Evolutionary conservation across 2,329 filamentous ascomycete genomes (phyloP).

Genomic region (Exutisphaerella laricina): DNA sequence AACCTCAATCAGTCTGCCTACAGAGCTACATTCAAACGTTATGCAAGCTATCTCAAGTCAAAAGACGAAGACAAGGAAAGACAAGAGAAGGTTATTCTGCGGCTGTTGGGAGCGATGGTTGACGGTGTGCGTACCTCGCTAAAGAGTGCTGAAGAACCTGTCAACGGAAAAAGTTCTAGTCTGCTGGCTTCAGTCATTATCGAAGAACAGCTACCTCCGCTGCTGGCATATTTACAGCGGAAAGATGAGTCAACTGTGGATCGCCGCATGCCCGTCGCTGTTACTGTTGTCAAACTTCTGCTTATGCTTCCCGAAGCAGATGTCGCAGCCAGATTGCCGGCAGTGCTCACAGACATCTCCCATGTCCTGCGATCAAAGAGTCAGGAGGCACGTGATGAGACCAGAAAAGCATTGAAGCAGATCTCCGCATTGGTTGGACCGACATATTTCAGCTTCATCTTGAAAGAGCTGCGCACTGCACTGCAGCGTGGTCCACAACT

Average conservation of each 20-base stretch:
- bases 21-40: constrained; percentile 74
- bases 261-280: constrained; percentile 80
- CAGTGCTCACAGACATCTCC: constrained; percentile 84
- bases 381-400: constrained; percentile 84
- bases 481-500: constrained; percentile 84
- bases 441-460: constrained; percentile 80
- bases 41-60: constrained; percentile 72
- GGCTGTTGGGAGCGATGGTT: constrained; percentile 72
- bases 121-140: constrained; percentile 51
- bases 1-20: constrained; percentile 89
- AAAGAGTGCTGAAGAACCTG: too few species aligned
- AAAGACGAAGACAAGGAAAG: too few species aligned
- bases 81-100: constrained; percentile 77
- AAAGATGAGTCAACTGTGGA: constrained; percentile 95
- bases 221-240: constrained; percentile 81
- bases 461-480: constrained; percentile 81
- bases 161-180: constrained; percentile 37
- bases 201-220: constrained; percentile 67
- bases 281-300: constrained; percentile 82
- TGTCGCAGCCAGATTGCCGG: constrained; percentile 68
- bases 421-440: constrained; percentile 77
- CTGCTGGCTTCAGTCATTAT: constrained; percentile 43
- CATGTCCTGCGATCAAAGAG: constrained; percentile 87
- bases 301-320: constrained; percentile 69
- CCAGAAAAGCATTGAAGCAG: constrained; percentile 78